Conservation (phyloP, 2,329 filamentous ascomycete genomes). For the Diaporthe humulicola region DNA sequence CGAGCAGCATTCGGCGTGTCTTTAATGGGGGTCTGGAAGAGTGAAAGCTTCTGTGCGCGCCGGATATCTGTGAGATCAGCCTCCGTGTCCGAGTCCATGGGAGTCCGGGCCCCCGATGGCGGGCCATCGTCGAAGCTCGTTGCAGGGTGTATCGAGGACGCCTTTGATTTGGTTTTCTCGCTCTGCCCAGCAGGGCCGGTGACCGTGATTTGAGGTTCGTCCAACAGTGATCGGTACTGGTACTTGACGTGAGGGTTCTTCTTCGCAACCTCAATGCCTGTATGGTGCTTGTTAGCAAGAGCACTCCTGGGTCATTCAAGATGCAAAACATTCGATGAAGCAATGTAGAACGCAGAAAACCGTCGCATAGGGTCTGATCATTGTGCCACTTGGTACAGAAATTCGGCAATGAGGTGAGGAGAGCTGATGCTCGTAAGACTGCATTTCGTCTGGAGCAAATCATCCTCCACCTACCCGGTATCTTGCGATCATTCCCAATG, state of each 20-base stretch:
- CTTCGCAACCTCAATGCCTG: conserved; percentile 67
- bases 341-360: not conserved
- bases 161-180: conserved; percentile 68
- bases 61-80: conserved; percentile 87
- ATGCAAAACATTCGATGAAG: not conserved
- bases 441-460: not conserved
- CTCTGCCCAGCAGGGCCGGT: conserved; percentile 68
- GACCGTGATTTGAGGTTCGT: conserved; percentile 75
- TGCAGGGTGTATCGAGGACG: conserved; percentile 79
- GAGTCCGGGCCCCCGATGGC: conserved; percentile 66
- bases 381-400: not conserved
- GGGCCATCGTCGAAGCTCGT: conserved; percentile 85
- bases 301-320: no score
- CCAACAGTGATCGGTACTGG: conserved; percentile 73
- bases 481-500: not conserved
- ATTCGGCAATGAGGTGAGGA: not conserved
- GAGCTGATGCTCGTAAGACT: not conserved
- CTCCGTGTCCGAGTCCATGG: conserved; percentile 86
- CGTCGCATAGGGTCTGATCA: not conserved
- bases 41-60: conserved; percentile 85
- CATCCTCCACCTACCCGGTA: not conserved
- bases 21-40: conserved; percentile 84
- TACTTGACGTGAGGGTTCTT: conserved; percentile 59
- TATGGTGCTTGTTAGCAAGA: not conserved
- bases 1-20: conserved; percentile 82